phyloP scores from a whole-genome alignment of 2,329 filamentous ascomycete species.

The Talaromyces sp. region DNA sequence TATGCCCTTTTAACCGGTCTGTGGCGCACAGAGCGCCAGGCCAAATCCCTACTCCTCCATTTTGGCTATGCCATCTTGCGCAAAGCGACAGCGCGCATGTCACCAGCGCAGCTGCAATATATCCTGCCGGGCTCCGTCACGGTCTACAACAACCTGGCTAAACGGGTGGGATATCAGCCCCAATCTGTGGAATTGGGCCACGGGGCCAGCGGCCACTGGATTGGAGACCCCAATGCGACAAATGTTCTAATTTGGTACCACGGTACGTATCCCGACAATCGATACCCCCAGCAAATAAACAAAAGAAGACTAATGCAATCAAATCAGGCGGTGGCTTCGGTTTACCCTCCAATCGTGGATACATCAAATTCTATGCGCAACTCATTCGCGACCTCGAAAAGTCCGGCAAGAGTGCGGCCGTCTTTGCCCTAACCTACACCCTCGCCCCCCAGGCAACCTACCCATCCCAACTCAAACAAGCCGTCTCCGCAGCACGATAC shows the following conservation, averaged over 20 bases:
- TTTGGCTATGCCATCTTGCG: constrained; percentile 39
- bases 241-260: constrained; percentile 40
- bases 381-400: constrained; percentile 48
- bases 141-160: constrained; percentile 33
- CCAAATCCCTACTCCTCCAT: constrained; percentile 35
- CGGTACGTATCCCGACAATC: not conserved
- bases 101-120: constrained; percentile 35
- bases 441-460: constrained; percentile 53
- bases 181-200: constrained; percentile 35
- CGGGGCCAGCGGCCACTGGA: constrained; percentile 42
- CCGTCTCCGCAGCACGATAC: constrained; percentile 45
- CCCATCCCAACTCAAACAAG: constrained; percentile 48
- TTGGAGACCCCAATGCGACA: constrained; percentile 39
- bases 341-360: constrained; percentile 49
- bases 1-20: constrained; percentile 34
- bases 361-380: constrained; percentile 53
- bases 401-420: constrained; percentile 49
- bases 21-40: constrained; percentile 32
- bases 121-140: constrained; percentile 29
- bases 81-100: constrained; percentile 33
- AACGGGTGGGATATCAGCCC: constrained; percentile 25
- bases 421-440: constrained; percentile 61
- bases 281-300: too few relatives aligned
- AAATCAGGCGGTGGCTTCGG: constrained; percentile 60
- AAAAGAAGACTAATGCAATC: not conserved